These are phyloP conservation scores for Pseudisothecium myosuroides DNA, from an alignment of 225 moss, liverwort and hornwort species.

Conservation along the genomic window DNA sequence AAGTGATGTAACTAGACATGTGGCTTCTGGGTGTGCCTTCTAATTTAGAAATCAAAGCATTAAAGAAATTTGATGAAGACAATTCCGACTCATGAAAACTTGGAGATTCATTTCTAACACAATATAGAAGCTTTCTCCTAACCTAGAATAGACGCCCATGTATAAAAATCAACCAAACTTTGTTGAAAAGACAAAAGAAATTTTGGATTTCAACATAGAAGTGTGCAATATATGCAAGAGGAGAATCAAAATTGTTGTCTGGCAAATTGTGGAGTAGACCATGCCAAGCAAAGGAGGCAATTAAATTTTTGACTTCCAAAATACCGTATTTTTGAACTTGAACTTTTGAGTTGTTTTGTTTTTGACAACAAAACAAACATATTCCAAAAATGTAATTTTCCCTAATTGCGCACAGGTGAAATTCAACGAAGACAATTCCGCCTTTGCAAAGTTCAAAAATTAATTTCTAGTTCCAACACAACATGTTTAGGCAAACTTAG, in stretches of 20 bases:
- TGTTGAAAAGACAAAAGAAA: background rate
- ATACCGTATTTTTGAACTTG: too few species aligned
- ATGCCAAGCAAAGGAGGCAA: background rate
- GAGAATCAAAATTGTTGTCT: background rate
- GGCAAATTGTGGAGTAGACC: fast-evolving
- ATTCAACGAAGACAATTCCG: background rate
- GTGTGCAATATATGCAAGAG: background rate
- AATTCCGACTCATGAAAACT: fast-evolving
- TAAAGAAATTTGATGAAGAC: fast-evolving
- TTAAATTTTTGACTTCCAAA: fast-evolving
- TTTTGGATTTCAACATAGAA: fast-evolving
- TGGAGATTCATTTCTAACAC: fast-evolving
- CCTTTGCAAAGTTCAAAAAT: background rate
- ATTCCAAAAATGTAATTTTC: background rate
- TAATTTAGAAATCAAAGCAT: background rate
- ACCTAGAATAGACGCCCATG: fast-evolving
- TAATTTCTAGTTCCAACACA: fast-evolving
- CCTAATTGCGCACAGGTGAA: background rate
- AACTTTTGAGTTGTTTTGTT: background rate
- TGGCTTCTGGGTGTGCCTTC: background rate
- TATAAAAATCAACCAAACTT: fast-evolving
- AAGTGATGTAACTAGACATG: fast-evolving
- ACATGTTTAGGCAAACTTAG: fast-evolving
- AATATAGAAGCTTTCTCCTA: background rate
- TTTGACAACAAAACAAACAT: background rate